Conservation (phyloP, 2,329 filamentous ascomycete genomes). For the Tolypocladium sp. region DNA sequence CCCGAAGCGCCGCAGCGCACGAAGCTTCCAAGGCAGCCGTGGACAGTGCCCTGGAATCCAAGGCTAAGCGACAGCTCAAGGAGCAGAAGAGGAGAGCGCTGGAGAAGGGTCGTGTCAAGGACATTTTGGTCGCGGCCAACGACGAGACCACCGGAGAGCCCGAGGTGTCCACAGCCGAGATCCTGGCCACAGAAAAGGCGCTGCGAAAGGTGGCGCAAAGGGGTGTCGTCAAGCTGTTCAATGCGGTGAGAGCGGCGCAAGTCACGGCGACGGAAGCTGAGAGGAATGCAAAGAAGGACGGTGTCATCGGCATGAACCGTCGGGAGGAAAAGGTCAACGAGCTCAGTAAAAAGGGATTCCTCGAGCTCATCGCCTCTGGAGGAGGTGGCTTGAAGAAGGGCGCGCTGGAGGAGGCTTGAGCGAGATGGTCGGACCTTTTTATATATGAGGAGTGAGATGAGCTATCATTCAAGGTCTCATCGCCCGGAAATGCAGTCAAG, state of each 20-base stretch:
- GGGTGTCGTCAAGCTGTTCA: slow-evolving; percentile 94
- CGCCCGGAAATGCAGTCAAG: slow-evolving; percentile 5
- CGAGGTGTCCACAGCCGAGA: slow-evolving; percentile 40
- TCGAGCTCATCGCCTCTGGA: slow-evolving; percentile 73
- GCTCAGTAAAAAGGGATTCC: slow-evolving; percentile 94
- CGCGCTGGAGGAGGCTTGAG: slow-evolving; percentile 43
- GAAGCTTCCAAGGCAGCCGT: slow-evolving; percentile 63
- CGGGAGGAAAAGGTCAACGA: slow-evolving; percentile 85
- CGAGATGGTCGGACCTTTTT: background rate
- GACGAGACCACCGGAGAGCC: slow-evolving; percentile 35
- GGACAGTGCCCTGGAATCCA: slow-evolving; percentile 71
- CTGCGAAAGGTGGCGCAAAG: slow-evolving; percentile 83
- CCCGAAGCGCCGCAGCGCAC: slow-evolving; percentile 67
- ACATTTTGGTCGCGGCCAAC: slow-evolving; percentile 63
- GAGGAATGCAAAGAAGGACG: slow-evolving; percentile 57
- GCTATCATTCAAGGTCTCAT: slow-evolving; percentile 4
- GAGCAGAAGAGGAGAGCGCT: slow-evolving; percentile 70
- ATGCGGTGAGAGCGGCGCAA: slow-evolving; percentile 87
- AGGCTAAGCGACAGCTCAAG: slow-evolving; percentile 69
- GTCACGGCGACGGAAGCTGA: slow-evolving; percentile 77
- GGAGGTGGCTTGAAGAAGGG: slow-evolving; percentile 52
- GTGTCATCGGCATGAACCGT: slow-evolving; percentile 68
- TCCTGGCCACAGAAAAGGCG: slow-evolving; percentile 65
- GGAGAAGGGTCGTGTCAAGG: slow-evolving; percentile 81
- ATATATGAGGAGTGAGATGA: slow-evolving; percentile 17